Conservation (phyloP, 164 flowering plant genomes). For the Vitis rotundifolia region DNA sequence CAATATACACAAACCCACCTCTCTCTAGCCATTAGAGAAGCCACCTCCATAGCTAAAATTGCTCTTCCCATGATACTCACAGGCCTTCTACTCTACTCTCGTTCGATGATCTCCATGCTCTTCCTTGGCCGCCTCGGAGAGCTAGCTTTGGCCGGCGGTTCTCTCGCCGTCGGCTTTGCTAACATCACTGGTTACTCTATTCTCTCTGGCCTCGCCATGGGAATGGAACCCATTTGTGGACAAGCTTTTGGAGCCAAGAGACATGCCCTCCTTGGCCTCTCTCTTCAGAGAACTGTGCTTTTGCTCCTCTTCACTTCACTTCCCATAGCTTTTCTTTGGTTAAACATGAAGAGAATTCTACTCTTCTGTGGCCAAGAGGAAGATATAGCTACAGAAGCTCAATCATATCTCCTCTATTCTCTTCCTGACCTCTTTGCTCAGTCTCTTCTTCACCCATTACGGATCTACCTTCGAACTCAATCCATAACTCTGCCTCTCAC, state of each 20-base stretch:
- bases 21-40: constrained; percentile 34
- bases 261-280: constrained; percentile 44
- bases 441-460: constrained; percentile 56
- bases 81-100: constrained; percentile 59
- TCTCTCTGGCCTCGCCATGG: constrained; percentile 73
- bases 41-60: constrained; percentile 36
- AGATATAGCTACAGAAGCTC: constrained; percentile 53
- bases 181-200: constrained; percentile 77
- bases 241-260: constrained; percentile 69
- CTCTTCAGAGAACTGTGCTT: constrained; percentile 54
- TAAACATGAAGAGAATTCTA: constrained; percentile 47
- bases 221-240: constrained; percentile 78
- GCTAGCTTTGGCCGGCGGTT: constrained; percentile 67
- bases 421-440: constrained; percentile 68
- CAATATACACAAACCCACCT: constrained; percentile 12
- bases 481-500: constrained; percentile 64
- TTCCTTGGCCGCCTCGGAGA: constrained; percentile 70
- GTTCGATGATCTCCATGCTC: constrained; percentile 73
- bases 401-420: constrained; percentile 45
- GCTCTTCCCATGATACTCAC: constrained; percentile 63
- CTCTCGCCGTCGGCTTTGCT: constrained; percentile 66
- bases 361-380: constrained; percentile 51
- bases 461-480: constrained; percentile 63
- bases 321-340: constrained; percentile 57
- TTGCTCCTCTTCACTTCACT: constrained; percentile 38